Evolutionary conservation across 192 early-diverging fungal genomes (phyloP).

Genomic region (Thamnidium elegans): DNA sequence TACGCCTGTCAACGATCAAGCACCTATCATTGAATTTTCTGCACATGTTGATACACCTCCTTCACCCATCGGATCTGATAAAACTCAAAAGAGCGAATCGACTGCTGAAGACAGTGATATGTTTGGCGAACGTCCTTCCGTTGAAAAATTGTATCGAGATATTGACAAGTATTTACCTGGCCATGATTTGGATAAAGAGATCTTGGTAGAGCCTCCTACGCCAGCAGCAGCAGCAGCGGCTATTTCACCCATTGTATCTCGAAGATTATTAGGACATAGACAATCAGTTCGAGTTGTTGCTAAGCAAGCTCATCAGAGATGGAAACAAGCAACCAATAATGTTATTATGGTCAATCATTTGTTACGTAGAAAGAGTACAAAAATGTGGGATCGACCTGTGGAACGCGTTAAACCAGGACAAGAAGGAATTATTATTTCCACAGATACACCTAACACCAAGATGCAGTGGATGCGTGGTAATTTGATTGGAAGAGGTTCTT

Average conservation of each 20-base stretch:
- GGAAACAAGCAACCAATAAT: conserved; percentile 18
- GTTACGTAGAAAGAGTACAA: conserved; percentile 42
- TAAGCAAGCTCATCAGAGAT: conserved; percentile 35
- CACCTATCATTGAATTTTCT: too few species aligned
- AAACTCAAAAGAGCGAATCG: neutral
- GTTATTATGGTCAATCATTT: conserved; percentile 22
- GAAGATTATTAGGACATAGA: conserved; percentile 21
- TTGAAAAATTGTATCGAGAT: conserved; percentile 62
- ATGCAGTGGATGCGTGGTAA: conserved; percentile 71
- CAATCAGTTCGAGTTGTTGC: conserved; percentile 48
- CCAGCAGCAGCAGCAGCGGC: conserved; percentile 10
- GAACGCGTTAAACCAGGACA: conserved; percentile 42
- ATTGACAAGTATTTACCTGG: conserved; percentile 66
- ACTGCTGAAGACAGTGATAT: conserved; percentile 20
- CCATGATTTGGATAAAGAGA: conserved; percentile 68
- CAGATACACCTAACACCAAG: conserved; percentile 25
- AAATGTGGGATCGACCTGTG: conserved; percentile 44
- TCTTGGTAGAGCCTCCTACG: conserved; percentile 12
- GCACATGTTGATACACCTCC: neutral
- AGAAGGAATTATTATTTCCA: neutral
- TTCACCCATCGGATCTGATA: conserved; percentile 2
- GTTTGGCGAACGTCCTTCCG: conserved; percentile 59
- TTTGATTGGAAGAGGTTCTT: conserved; percentile 80
- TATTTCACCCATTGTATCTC: conserved; percentile 17
- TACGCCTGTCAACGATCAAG: neutral